Evolutionary conservation across 257 asterid species (phyloP).

Genomic region (Gentiana macrophylla): DNA sequence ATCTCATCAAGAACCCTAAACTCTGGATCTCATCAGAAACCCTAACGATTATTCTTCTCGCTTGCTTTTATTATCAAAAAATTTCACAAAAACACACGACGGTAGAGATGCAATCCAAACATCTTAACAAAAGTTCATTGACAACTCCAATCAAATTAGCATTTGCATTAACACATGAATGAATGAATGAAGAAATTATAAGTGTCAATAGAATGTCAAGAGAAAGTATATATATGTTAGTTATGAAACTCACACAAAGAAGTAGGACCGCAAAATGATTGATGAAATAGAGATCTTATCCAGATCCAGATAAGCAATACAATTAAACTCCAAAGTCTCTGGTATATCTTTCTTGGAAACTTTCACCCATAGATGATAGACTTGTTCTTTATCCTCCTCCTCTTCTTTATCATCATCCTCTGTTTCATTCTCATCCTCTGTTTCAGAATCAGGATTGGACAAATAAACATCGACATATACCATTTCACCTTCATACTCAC

Average conservation of each 20-base stretch:
- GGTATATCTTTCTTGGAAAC: constrained; percentile 60
- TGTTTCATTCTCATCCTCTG: constrained; percentile 19
- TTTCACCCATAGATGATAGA: constrained; percentile 52
- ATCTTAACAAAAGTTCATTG: too few species aligned
- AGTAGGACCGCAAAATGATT: constrained; percentile 84
- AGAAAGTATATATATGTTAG: too few species aligned
- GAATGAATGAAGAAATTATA: neutral
- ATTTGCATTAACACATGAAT: neutral
- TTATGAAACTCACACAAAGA: constrained; percentile 40
- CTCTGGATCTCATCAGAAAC: too few species aligned
- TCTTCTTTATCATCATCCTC: constrained; percentile 16
- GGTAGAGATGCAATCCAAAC: too few species aligned
- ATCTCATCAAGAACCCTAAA: too few species aligned
- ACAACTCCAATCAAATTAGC: too few species aligned
- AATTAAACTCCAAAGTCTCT: constrained; percentile 44
- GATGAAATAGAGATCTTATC: constrained; percentile 48
- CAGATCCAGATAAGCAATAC: constrained; percentile 67
- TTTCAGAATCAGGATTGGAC: constrained; percentile 35
- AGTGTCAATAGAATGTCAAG: neutral
- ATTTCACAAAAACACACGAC: too few species aligned
- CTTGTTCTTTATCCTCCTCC: constrained; percentile 2
- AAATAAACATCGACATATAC: constrained; percentile 61
- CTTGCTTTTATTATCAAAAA: too few species aligned
- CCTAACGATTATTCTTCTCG: too few species aligned
- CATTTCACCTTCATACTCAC: constrained; percentile 59